Conservation (phyloP, 1,284 basidiomycete species). For the Ganoderma meredithae region DNA sequence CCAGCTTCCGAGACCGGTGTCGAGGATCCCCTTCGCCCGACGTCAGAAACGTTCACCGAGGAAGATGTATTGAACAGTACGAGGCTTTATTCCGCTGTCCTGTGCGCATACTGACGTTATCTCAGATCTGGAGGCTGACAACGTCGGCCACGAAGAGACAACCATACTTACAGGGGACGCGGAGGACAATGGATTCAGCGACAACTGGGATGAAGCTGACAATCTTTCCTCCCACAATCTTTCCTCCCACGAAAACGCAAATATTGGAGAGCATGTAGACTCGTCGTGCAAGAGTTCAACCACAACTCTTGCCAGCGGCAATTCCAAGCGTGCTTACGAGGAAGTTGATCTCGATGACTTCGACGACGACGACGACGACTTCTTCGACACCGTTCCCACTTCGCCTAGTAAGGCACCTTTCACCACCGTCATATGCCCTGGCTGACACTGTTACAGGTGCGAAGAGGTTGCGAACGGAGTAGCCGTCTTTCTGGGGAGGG, state of each 20-base stretch:
- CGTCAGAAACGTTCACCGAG: neutral
- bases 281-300: slow-evolving; percentile 29
- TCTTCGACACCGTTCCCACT: slow-evolving; percentile 37
- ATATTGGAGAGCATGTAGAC: slow-evolving; percentile 6
- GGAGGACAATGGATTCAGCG: slow-evolving; percentile 21
- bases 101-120: neutral
- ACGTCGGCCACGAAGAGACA: slow-evolving; percentile 8
- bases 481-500: neutral
- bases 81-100: neutral
- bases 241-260: neutral
- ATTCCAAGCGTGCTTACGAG: slow-evolving; percentile 56
- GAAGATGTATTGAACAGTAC: slow-evolving; percentile 4
- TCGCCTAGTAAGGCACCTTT: slow-evolving; percentile 54
- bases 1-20: slow-evolving; percentile 2
- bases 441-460: slow-evolving; percentile 16
- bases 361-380: slow-evolving; percentile 40
- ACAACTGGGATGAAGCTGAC: slow-evolving; percentile 27
- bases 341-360: slow-evolving; percentile 52
- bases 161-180: slow-evolving; percentile 13
- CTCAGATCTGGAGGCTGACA: neutral
- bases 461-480: slow-evolving; percentile 28
- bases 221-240: slow-evolving; percentile 4
- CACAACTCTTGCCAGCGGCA: slow-evolving; percentile 52
- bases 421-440: neutral
- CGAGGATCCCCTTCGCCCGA: neutral